Evolutionary conservation across 78 protist genomes (phyloP), one percentile per base, ranked within the genome.

Genomic region (Emiliania huxleyi): DNA sequence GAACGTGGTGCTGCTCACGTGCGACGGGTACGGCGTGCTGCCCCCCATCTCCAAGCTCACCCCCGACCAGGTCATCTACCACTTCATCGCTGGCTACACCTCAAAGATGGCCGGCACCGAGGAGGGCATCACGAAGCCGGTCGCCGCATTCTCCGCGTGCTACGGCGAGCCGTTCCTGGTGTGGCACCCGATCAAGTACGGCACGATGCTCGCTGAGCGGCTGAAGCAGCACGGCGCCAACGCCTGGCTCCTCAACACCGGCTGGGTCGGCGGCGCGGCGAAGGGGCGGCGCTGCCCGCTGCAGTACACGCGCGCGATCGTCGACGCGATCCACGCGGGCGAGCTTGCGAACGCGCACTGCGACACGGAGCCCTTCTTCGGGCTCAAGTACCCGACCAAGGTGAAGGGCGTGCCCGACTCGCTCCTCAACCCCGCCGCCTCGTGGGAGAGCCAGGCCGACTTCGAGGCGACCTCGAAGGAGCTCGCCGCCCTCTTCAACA

Each of bases 1-100:
- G 87, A 96, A 98, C 96, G 91, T 97, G 87, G 95, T 98, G 94
- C 81, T 98, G 96, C 97, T 98, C 92, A 97, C 99, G 33, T 97
- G 98, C 94, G 99, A 98, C 62, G 99, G 99, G 29, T 98, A 95
- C 87, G 99, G 99, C 49, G 98, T 98, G 46, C 96, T 98, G n/a
- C 99, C 99, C 43, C 99, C 99, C 55, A 98, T 98, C 69, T 69
- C 97, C 37, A 42, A 44, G 56, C 89, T 81, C 56, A 81, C 89
- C 33, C 37, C 44, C 29, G 56, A 42, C 26, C 89, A 81, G 49
- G 98, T 98, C 62, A 96, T 96, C 98, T 98, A 97, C 96, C 98
- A 97, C 94, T 98, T 98, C 91, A 88, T 98, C 94, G 91, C 95
- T 23, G 99, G 99, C 43, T 98, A 98, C 98, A 98, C 99, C 23